Conservation (phyloP, 2,329 filamentous ascomycete species). For the Cladosporium velox region DNA sequence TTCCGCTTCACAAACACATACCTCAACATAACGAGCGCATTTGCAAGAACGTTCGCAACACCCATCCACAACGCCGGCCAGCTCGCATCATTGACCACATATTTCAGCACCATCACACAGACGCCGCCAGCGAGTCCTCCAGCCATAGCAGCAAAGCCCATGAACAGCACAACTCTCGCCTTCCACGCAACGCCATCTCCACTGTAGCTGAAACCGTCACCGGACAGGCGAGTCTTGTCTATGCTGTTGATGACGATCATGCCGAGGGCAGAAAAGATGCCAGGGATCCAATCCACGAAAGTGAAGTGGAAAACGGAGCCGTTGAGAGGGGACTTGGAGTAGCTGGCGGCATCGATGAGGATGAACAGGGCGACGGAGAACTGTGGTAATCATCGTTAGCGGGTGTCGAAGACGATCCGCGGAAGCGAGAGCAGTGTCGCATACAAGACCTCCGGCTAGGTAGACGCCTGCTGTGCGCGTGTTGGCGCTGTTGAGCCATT, state of each 20-base stretch:
- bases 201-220: conserved; percentile 65
- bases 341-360: conserved; percentile 66
- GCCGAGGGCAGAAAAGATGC: conserved; percentile 68
- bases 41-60: conserved; percentile 65
- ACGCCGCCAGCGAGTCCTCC: conserved; percentile 68
- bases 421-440: not conserved
- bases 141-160: conserved; percentile 69
- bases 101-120: conserved; percentile 69
- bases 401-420: not conserved
- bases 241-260: conserved; percentile 75
- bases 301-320: conserved; percentile 62
- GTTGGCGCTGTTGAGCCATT: conserved; percentile 67
- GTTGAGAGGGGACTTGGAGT: conserved; percentile 63
- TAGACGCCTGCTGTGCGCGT: conserved; percentile 67
- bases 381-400: conserved; percentile 40
- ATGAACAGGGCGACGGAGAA: conserved; percentile 71
- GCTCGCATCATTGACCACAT: conserved; percentile 60
- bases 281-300: conserved; percentile 72
- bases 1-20: conserved; percentile 40
- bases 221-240: conserved; percentile 65
- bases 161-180: conserved; percentile 66
- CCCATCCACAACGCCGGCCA: conserved; percentile 68
- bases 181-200: conserved; percentile 71
- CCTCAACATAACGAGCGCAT: conserved; percentile 68
- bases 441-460: conserved; percentile 64